Conservation (phyloP, 1,284 basidiomycete genomes). For the Trametes versicolor region DNA sequence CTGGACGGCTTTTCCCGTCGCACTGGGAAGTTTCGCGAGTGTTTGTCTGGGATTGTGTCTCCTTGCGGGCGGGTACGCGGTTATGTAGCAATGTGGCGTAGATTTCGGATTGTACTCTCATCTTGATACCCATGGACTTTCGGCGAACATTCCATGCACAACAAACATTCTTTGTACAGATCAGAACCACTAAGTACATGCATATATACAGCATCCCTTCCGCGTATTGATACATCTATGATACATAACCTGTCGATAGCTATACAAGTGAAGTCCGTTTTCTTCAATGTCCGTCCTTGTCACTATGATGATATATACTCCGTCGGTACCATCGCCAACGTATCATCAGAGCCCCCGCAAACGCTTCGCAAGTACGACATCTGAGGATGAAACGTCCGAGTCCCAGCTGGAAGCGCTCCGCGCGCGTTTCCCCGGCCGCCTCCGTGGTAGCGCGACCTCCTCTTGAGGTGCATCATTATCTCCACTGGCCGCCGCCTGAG, state of each 20-base stretch:
- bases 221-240: neutral
- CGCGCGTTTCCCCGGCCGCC: neutral
- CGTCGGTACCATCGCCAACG: neutral
- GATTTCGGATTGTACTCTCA: neutral
- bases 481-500: neutral
- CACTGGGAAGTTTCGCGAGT: slow-evolving; percentile 46
- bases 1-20: slow-evolving; percentile 45
- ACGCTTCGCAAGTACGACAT: neutral
- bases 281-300: neutral
- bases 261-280: neutral
- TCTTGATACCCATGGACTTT: neutral
- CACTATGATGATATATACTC: neutral
- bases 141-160: neutral
- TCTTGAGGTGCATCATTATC: neutral
- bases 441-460: neutral
- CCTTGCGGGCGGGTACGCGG: slow-evolving; percentile 16
- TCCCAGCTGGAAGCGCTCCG: neutral
- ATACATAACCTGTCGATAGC: neutral
- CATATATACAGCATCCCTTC: neutral
- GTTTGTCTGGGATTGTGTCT: slow-evolving; percentile 42
- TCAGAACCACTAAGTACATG: neutral
- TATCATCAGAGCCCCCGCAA: neutral
- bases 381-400: neutral
- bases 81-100: neutral
- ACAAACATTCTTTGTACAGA: neutral